phyloP scores from a whole-genome alignment of 176 grass and related monocot species.

The Triticum dicoccoides region DNA sequence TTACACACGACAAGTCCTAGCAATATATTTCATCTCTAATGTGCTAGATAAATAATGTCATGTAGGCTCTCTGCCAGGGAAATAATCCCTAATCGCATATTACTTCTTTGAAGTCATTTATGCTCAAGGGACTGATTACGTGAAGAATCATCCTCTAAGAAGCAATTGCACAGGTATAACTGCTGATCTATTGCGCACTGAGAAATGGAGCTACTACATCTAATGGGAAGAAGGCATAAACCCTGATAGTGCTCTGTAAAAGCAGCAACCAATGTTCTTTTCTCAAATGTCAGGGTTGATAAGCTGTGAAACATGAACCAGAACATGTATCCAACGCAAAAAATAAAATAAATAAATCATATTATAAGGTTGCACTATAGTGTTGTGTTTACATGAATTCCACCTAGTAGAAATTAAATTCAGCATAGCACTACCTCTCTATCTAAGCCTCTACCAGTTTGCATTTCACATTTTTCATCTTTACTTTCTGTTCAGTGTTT shows the following conservation, averaged over 20 bases:
- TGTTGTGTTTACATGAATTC: neutral
- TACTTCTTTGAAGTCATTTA: neutral
- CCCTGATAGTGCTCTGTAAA: neutral
- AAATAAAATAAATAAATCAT: neutral
- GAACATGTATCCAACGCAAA: neutral
- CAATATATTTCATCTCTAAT: constrained; percentile 1
- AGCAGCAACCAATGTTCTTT: neutral
- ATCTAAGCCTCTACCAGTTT: constrained; percentile 3
- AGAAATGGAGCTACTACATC: neutral
- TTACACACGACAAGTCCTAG: neutral
- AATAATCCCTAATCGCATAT: neutral
- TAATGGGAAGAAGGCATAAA: neutral
- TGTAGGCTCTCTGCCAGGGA: neutral
- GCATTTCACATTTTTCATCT: neutral
- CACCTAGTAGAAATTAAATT: neutral
- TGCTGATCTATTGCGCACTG: neutral
- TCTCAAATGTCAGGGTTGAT: constrained; percentile 5
- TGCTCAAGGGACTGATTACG: neutral
- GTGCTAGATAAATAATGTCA: neutral
- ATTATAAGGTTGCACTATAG: neutral
- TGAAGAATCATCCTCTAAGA: neutral
- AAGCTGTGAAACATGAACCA: constrained; percentile 4
- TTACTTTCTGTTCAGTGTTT: neutral
- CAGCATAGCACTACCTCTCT: neutral
- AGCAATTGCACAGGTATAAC: neutral